phyloP scores from a whole-genome alignment of 2,329 filamentous ascomycete genomes.

The Cadophora sp. region DNA sequence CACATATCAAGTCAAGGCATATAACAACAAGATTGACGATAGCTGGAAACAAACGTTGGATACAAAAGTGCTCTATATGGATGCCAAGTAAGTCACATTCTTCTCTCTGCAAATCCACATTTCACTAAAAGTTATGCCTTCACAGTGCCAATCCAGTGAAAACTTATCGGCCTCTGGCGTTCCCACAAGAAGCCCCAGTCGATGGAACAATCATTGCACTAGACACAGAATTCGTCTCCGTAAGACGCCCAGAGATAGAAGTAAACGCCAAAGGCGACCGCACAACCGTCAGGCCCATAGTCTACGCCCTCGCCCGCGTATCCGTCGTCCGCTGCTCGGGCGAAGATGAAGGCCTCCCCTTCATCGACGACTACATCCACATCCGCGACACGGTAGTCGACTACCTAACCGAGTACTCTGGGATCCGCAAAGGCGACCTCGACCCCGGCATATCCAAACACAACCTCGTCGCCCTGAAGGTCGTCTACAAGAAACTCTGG shows the following conservation, averaged over 20 bases:
- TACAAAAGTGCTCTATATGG: slow-evolving; percentile 81
- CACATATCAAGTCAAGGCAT: slow-evolving; percentile 82
- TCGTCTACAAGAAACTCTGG: slow-evolving; percentile 98
- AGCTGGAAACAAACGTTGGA: slow-evolving; percentile 87
- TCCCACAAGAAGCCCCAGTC: slow-evolving; percentile 68
- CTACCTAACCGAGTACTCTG: slow-evolving; percentile 93
- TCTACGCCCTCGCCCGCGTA: slow-evolving; percentile 89
- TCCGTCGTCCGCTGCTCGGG: slow-evolving; percentile 87
- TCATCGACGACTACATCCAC: slow-evolving; percentile 97
- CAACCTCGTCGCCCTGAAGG: slow-evolving; percentile 85
- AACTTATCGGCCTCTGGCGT: slow-evolving; percentile 66
- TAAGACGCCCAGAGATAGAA: slow-evolving; percentile 92
- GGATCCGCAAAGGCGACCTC: slow-evolving; percentile 85
- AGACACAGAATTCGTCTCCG: slow-evolving; percentile 94
- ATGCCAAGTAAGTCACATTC: slow-evolving; percentile 56
- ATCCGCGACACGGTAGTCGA: slow-evolving; percentile 92
- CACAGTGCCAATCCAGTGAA: slow-evolving; percentile 53
- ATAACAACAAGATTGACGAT: slow-evolving; percentile 82
- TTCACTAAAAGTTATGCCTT: neutral
- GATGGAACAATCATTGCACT: slow-evolving; percentile 82
- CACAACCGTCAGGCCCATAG: slow-evolving; percentile 89
- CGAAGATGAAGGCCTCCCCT: slow-evolving; percentile 79
- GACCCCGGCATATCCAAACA: slow-evolving; percentile 80
- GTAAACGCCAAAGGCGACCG: slow-evolving; percentile 94
- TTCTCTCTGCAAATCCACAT: neutral